Percentiles rank a stretch among this genome's conserved stretches.
Conservation (phyloP, 2,329 filamentous ascomycete species). For the Fusarium sp. region DNA sequence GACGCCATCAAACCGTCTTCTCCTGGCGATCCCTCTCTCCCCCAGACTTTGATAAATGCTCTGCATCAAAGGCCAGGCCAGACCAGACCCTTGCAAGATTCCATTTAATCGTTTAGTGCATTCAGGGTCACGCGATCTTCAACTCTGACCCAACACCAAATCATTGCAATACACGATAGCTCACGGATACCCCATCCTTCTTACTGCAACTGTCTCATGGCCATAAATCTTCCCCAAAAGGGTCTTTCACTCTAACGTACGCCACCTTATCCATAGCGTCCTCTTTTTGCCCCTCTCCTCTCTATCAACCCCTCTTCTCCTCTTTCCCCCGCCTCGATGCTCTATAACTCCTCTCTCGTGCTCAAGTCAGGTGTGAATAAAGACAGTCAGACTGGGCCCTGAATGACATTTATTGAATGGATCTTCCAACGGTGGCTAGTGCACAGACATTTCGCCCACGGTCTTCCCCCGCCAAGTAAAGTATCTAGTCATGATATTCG, state of each 20-base stretch:
- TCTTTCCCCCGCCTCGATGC: constrained; percentile 27
- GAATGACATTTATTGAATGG: neutral
- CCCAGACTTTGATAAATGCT: neutral
- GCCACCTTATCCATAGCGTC: constrained; percentile 23
- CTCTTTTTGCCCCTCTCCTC: constrained; percentile 4
- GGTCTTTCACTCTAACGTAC: constrained; percentile 6
- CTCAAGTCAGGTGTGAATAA: constrained; percentile 17
- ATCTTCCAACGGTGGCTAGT: neutral
- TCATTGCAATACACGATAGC: neutral
- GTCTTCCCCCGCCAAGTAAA: neutral
- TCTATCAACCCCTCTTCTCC: constrained; percentile 14
- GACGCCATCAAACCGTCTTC: constrained; percentile 22
- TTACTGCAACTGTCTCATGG: neutral
- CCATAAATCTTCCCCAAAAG: neutral
- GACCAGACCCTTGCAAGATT: constrained; percentile 2
- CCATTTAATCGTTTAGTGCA: neutral
- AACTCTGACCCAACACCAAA: neutral
- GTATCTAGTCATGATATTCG: neutral
- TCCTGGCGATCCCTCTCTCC: constrained; percentile 19
- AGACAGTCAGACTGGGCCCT: constrained; percentile 2
- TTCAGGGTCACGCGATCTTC: constrained; percentile 4
- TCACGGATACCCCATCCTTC: neutral
- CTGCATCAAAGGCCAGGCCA: constrained; percentile 3
- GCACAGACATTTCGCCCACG: neutral
- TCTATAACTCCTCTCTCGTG: constrained; percentile 19